Conservation (phyloP, 2,329 filamentous ascomycete species). For the Fusarium miscanthi region DNA sequence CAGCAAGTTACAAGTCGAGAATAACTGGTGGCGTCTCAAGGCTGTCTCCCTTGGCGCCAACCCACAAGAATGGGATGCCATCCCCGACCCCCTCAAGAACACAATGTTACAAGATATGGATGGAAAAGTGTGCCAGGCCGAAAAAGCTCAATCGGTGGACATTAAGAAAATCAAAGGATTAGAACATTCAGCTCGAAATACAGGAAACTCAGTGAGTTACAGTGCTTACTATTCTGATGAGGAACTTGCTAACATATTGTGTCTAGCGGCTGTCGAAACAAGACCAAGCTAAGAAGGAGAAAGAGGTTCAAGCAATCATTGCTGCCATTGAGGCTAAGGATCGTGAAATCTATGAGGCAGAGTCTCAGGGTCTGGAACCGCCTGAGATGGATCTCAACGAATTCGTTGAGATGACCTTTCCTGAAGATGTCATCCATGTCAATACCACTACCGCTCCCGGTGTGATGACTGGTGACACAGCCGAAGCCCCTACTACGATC, state of each 20-base stretch:
- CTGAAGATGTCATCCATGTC: not conserved
- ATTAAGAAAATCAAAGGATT: not conserved
- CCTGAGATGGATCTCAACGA: not conserved
- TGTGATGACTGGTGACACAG: not conserved
- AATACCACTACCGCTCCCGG: not conserved
- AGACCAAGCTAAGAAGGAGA: not conserved
- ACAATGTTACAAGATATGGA: conserved; percentile 37
- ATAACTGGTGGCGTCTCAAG: conserved; percentile 45
- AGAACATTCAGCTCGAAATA: conserved; percentile 9
- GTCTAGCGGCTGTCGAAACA: not conserved
- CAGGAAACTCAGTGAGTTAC: conserved; percentile 9
- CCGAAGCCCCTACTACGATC: not conserved
- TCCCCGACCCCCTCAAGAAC: conserved; percentile 32
- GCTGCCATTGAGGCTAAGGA: conserved; percentile 22
- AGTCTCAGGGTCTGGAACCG: not conserved
- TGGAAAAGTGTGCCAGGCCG: not conserved
- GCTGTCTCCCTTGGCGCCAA: conserved; percentile 42
- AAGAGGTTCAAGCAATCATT: not conserved
- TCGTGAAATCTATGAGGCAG: not conserved
- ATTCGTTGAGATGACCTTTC: not conserved
- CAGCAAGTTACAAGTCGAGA: conserved; percentile 41
- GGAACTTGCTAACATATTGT: not conserved
- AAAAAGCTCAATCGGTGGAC: no score
- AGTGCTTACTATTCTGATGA: not conserved
- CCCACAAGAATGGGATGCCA: conserved; percentile 31